Base-by-base conservation (phyloP, 305 asterid genomes). In the Fraxinus dipetala region DNA sequence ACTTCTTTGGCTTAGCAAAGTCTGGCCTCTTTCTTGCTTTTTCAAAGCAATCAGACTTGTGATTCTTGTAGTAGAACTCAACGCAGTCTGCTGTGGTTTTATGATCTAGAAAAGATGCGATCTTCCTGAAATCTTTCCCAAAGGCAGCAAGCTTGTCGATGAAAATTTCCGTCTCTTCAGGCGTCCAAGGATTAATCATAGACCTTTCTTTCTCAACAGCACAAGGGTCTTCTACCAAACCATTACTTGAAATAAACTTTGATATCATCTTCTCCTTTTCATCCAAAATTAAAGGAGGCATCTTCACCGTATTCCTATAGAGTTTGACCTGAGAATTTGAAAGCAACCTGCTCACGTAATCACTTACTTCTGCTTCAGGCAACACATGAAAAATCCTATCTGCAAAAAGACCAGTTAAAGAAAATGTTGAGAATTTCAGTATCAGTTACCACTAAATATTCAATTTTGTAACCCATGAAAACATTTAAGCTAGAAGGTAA, bases 41-140 rank as follows among this genome's bases (percentile, higher is more conserved):
- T 87, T 80, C 89, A 81, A 96, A 96, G 86, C 89, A 77, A 81
- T 92, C 96, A 2, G 97, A 89, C 86, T 95, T 96, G 92, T 94
- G 98, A 84, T 93, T 96, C 91, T 96, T 96, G 88, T 94, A 96
- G 85, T 96, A 96, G 81, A 96, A 96, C 91, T 94, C 97, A 61
- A 96, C 61, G 83, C 99, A 96, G 83, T 96, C 99, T 16, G 98
- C 98, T 72, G 91, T 84, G 65, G 98, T 91, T 82, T 91, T 96
- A 82, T 91, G 94, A 14, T 90, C 90, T 54, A 96, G 86, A 87
- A 91, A 94, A 81, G 98, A 93, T 78, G 98, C 91, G 74, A 96
- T 96, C 85, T 89, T 91, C 8, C 76, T 72, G 87, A 96, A 96
- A 85, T 96, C 87, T 85, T 96, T 96, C 80, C 99, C 98, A 67